Base-by-base conservation (phyloP, 2,329 filamentous ascomycete species). In the Colletotrichum tamarilloi region DNA sequence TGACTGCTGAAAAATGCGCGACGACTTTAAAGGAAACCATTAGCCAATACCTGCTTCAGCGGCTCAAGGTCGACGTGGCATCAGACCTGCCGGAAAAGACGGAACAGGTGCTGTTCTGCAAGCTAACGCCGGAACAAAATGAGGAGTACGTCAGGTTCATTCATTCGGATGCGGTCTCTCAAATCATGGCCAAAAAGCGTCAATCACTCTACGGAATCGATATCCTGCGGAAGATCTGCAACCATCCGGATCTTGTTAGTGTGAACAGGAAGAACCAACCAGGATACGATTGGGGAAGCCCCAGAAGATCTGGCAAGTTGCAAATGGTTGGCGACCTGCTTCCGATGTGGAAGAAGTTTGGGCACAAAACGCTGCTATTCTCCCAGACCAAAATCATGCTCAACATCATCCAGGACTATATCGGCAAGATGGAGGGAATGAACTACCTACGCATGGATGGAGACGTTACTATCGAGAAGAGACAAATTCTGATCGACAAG, bases 91-190 rank as follows among this genome's bases (percentile, higher is more conserved):
- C 97, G 0, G 94, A 97, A 82, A 99, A 99, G 87, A 97, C 92
- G 63, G 97, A 99, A 80, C 94, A 97, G 77, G 97, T 99, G 0
- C 86, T 99, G 3, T 98, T 99, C 81, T 98, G 97, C 84, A 97
- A 97, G 80, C 86, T 99, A 74, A 97, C 95, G 0, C 89, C 89
- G 66, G 84, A 92, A 16, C 97, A 99, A 80, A 89, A 94, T 62
- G 88, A 92, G 38, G 92, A 92, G 0, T 99, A 99, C 77, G 90
- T 95, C 79, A 86, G 88, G 5, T 98, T 98, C 77, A 85, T 98
- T 2, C 87, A 87, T 22, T 98, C 95, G 0, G 91, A 94, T 53
- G 95, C 98, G 57, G 95, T 98, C 88, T 90, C 88, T n/a, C 91
- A 93, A 0, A 98, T 98, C 68, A 83, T 96, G 53, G 90, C 88